Evolutionary conservation across 1,284 basidiomycete species (phyloP), one percentile per base, ranked within the genome.

Genomic region (Porodaedalea pini): DNA sequence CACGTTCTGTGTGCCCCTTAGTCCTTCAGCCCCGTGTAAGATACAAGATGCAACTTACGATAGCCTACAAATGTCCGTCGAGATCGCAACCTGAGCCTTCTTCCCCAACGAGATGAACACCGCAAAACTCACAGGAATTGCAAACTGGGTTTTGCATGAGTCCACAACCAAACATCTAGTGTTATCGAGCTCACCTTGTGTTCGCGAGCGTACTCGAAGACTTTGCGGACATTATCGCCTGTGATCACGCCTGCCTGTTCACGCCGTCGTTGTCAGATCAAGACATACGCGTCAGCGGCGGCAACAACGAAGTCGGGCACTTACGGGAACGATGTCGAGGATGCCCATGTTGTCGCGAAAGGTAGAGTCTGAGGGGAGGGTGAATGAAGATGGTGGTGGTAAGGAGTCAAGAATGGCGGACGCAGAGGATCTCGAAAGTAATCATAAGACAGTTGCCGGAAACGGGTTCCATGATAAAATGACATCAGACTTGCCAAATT

Each of bases 121-220:
- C 36, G 27, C 8, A 2, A 21, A 19, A 83, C 88, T 77, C 73
- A 91, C 90, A 57, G 90, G 90, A 69, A 92, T 92, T 40, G 90
- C 90, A 72, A 90, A 92, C 90, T 92, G 66, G 32, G 21, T 21
- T 17, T 15, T 5, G 4, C 8, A 51, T 40, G 4, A 44, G 51
- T 48, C 45, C 5, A 25, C 29, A 7, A 39, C 13, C 11, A 51
- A 48, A 36, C n/a, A 39, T 43, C 17, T 13, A 43, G 50, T 41
- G 4, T 39, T 13, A 31, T 11, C 1, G 53, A 21, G 73, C 83
- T 65, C 64, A 90, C 92, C 77, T 93, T 80, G 71, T 94, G 70
- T 68, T 86, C 81, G 69, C 86, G 86, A 34, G 92, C 92, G 73
- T 94, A 92, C 68, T 92, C 85, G 71, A 94, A 92, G 66, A 96